Evolutionary conservation across 2,329 filamentous ascomycete species (phyloP), one percentile per base, ranked within the genome.

Genomic region (Colletotrichum falcatum): DNA sequence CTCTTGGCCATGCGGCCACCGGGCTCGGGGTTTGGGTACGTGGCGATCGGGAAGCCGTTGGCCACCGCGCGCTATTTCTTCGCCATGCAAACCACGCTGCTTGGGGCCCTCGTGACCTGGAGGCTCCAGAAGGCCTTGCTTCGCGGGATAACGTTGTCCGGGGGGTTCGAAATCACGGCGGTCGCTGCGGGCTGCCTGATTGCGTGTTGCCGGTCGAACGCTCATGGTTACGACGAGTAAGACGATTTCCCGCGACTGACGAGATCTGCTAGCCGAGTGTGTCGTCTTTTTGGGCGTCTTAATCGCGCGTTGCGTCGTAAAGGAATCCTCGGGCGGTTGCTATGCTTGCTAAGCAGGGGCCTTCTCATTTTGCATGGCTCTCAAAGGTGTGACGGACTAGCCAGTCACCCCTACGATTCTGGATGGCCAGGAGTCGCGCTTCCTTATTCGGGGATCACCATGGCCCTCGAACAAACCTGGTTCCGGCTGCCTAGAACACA

Each of bases 11-110:
- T 89, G 37, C 77, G 83, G 33, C 76, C 82, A 11, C 75, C 80
- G 20, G 79, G 81, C 14, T 66, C 73, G 6, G 72, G 74, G 5
- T 86, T 92, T 68, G 88, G 89, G 1, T 93, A 89, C 76, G 88
- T 84, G 70, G 79, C 85, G 14, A 81, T 92, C 3, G 90, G 90
- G 3, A 86, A 87, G 65, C 90, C 91, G 0, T 79, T 94, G 5
- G 78, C 83, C 4, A 79, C 77, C 14, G 76, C 81, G 7, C 84
- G 83, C 64, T 83, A 83, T 60, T 74, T 72, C 2, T 79, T 80
- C 39, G 82, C 84, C 5, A 80, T 85, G 1, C 77, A 77, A 59
- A 79, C 76, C 1, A 73, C 80, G 1, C 30, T 78, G 11, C 72
- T 80, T 0, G 80, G 80, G 3, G 76, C 77, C 1, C 66, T 73